Evolutionary conservation across 306 rosid genomes (phyloP), one percentile per base, ranked within the genome.

Genomic region (Oxytropis ochrocephala): DNA sequence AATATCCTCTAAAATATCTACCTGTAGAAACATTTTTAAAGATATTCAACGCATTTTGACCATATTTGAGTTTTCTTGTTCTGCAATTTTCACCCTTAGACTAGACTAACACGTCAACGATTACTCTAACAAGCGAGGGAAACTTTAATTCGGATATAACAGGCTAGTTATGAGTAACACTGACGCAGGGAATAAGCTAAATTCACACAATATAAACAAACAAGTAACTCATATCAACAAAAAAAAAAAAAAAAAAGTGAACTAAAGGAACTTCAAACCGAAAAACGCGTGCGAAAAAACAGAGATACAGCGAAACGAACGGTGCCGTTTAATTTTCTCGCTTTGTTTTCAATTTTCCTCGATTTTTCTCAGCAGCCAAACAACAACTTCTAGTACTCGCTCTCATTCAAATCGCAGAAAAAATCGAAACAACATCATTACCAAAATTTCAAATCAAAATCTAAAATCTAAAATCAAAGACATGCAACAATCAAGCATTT

Each of bases 1-100:
- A 30, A 62, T 46, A 59, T 58, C 46, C 56, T 60, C 69, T 48
- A 62, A 72, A 72, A 59, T 72, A 69, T 58, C 60, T 63, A 55
- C 61, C 44, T 3, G 35, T 3, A 33, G 42, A 72, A 67, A 32
- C 64, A 72, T 44, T 12, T 38, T 0, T 32, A 35, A 72, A 51
- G 21, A 38, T n/a, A 18, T 52, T 67, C 48, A 49, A 77, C 46
- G 16, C 55, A 10, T 51, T 72, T 53, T 72, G 72, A 58, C 71
- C 38, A 9, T 24, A 53, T 55, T 17, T 63, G 42, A 41, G 56
- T 42, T 63, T 46, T 21, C 30, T 36, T 2, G 13, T 17, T 14
- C 57, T 9, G 27, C 29, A 65, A 13, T 29, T 42, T 16, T 65
- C 17, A 52, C 11, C 32, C 4, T 52, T 58, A 75, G 44, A 9